Evolutionary conservation across 2,329 filamentous ascomycete genomes (phyloP), one percentile per base, ranked within the genome.

Genomic region (Intubia oerlemansii): DNA sequence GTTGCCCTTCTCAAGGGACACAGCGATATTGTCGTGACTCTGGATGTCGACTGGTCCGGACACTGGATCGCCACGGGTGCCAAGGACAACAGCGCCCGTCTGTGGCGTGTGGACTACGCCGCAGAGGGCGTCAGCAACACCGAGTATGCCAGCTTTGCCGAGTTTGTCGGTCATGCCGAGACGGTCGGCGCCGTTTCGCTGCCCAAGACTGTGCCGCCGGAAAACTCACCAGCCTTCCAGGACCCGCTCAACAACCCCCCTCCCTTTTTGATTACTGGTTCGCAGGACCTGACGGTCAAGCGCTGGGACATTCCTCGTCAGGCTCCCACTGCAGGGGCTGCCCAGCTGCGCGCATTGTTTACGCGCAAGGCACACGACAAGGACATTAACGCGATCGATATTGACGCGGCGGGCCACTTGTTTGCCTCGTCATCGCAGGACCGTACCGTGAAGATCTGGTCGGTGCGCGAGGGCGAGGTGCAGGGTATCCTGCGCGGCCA

Each of bases 351-450:
- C 57, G 70, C 40, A 80, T 80, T 72, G 5, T 98, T 79, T 48
- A 95, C 88, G 1, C 68, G 88, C 32, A 91, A 93, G 50, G 88
- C 88, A 1, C 88, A 98, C 50, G 88, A 98, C 45, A 98, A 98
- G 47, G 88, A 98, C 40, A 98, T 98, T 51, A 98, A 98, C 42
- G 82, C 88, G 3, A 66, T 98, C 28, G 81, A 90, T 38, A 62
- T 88, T 9, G 79, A 82, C 37, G 63, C 70, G 14, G 60, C 65
- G 2, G 68, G 67, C 5, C 66, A 71, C n/a, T 53, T 93, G 1
- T 95, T 98, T 44, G 90, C 85, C 4, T 93, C 88, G 1, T 85
- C 88, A 17, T 95, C 85, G 5, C 88, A 98, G 51, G 88, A 98
- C 48, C 79, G 82, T 39, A 90, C 81, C 0, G 82, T 95, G 39